phyloP scores from a whole-genome alignment of 2,329 filamentous ascomycete genomes.

The Aspergillus japonicus region DNA sequence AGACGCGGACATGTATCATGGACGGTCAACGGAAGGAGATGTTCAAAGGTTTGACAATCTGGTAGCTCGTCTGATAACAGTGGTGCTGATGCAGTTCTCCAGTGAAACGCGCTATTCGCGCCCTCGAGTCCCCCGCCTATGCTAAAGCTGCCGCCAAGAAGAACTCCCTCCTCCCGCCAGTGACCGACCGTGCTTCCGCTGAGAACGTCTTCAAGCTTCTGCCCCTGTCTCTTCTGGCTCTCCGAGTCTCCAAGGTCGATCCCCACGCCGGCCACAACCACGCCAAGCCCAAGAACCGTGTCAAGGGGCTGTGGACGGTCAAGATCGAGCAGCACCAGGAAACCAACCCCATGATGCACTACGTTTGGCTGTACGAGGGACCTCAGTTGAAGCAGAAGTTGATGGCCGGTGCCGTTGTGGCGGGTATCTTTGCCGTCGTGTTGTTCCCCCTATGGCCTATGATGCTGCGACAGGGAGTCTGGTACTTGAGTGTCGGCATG shows the following conservation, averaged over 20 bases:
- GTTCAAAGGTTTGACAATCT: conserved; percentile 70
- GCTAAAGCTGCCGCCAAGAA: conserved; percentile 78
- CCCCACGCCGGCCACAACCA: conserved; percentile 73
- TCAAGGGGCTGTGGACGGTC: conserved; percentile 96
- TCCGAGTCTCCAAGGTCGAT: conserved; percentile 82
- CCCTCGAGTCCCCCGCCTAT: conserved; percentile 84
- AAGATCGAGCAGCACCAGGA: conserved; percentile 96
- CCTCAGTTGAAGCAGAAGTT: conserved; percentile 91
- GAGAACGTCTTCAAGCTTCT: conserved; percentile 95
- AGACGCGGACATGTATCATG: conserved; percentile 85
- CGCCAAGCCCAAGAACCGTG: conserved; percentile 67
- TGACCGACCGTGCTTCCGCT: conserved; percentile 82
- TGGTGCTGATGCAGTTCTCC: conserved; percentile 7
- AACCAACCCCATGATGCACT: conserved; percentile 66
- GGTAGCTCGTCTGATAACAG: background rate
- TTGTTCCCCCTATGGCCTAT: conserved; percentile 97
- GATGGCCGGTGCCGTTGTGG: conserved; percentile 79
- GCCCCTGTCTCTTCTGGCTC: conserved; percentile 87
- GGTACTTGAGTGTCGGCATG: conserved; percentile 95
- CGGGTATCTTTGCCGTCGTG: conserved; percentile 82
- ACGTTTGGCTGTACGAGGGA: conserved; percentile 94
- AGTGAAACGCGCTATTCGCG: conserved; percentile 96
- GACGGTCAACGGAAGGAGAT: conserved; percentile 97
- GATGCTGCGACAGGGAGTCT: conserved; percentile 85
- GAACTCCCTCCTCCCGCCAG: conserved; percentile 82